phyloP scores from a whole-genome alignment of 2,329 filamentous ascomycete species.

The Xylariomycetidae sp. region DNA sequence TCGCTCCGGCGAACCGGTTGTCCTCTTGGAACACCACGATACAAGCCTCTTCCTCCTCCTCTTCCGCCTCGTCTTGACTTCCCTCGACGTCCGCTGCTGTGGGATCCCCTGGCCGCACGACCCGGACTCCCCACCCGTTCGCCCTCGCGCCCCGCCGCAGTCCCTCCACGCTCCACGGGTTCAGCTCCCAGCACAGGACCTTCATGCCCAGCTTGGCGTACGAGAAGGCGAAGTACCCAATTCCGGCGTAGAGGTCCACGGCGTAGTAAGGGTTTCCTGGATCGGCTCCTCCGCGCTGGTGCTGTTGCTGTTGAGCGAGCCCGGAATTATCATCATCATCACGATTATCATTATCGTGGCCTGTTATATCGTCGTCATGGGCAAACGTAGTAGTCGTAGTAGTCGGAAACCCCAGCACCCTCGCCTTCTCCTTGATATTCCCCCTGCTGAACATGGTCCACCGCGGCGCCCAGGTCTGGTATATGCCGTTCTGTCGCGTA shows the following conservation, averaged over 20 bases:
- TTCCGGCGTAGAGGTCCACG: constrained; percentile 85
- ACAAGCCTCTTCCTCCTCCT: background rate
- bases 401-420: constrained; percentile 56
- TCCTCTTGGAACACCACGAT: constrained; percentile 68
- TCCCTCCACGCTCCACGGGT: constrained; percentile 82
- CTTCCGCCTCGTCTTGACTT: background rate
- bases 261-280: too few species aligned
- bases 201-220: constrained; percentile 69
- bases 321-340: background rate
- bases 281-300: too few species aligned
- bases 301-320: constrained; percentile 5
- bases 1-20: constrained; percentile 50
- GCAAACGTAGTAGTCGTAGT: background rate
- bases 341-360: constrained; percentile 21
- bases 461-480: constrained; percentile 79
- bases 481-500: constrained; percentile 72
- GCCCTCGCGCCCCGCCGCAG: constrained; percentile 67
- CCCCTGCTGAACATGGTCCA: constrained; percentile 95
- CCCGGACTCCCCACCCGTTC: constrained; percentile 61
- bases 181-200: constrained; percentile 86
- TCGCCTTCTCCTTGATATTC: constrained; percentile 83
- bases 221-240: constrained; percentile 89
- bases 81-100: background rate
- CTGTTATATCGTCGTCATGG: constrained; percentile 11
- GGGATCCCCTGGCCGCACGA: constrained; percentile 36